These are phyloP conservation scores for Blepharisma undulans DNA, from an alignment of 169 alveolate species.

Conservation along the genomic window DNA sequence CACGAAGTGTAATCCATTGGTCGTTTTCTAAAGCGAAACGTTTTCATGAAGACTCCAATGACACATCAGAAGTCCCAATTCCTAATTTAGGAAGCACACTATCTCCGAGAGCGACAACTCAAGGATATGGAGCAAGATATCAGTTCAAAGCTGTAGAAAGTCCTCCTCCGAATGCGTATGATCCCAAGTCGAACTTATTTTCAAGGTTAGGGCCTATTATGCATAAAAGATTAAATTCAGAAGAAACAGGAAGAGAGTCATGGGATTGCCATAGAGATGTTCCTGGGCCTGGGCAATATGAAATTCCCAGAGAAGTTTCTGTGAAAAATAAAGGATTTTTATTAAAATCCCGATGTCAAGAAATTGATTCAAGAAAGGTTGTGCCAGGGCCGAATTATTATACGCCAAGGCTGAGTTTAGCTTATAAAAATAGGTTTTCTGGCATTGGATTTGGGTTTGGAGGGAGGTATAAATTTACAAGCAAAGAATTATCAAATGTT, in stretches of 20 bases:
- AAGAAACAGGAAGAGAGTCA: not conserved
- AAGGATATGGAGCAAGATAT: constrained; percentile 8
- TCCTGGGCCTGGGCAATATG: constrained; percentile 17
- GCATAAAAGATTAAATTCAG: not conserved
- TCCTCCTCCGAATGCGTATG: not conserved
- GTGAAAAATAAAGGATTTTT: not conserved
- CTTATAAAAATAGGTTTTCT: not conserved
- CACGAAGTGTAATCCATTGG: not conserved
- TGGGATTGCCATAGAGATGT: constrained; percentile 8
- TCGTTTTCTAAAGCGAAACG: constrained; percentile 18
- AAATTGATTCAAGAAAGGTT: not conserved
- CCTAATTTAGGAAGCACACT: not conserved
- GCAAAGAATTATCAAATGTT: too few species aligned
- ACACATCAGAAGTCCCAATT: constrained; percentile 1
- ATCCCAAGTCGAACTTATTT: not conserved
- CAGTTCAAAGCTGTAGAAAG: not conserved
- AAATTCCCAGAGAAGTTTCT: not conserved
- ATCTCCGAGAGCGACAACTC: not conserved
- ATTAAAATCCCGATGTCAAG: not conserved
- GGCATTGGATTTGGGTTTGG: not conserved
- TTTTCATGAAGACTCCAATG: not conserved
- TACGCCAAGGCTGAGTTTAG: not conserved
- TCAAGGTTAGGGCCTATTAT: not conserved
- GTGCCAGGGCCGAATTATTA: not conserved
- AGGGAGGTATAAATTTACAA: not conserved